Conservation (phyloP, 2,329 filamentous ascomycete species). For the Decorospora gaudefroyi region DNA sequence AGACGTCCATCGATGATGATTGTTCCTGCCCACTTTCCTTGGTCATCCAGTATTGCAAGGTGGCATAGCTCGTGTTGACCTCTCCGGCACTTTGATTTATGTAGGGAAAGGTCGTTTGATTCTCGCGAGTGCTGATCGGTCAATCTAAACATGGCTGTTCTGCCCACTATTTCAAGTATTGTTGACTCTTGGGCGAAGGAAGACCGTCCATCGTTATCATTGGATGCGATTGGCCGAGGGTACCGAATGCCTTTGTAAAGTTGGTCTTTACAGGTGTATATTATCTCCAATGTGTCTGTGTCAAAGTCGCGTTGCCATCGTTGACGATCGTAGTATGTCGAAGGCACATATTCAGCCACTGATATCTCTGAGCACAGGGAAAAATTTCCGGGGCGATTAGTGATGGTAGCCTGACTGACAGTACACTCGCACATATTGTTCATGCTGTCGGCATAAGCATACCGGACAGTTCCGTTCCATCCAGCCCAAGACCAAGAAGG, state of each 20-base stretch:
- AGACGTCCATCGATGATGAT: background rate
- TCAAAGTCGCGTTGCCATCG: background rate
- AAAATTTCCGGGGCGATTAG: background rate
- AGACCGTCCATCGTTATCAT: background rate
- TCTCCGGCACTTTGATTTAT: background rate
- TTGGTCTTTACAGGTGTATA: background rate
- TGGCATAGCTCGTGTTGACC: background rate
- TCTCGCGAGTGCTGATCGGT: background rate
- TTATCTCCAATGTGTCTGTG: background rate
- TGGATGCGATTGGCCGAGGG: background rate
- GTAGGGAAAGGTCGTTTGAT: background rate
- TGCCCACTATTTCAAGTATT: background rate
- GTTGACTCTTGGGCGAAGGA: background rate
- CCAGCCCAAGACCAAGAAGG: slow-evolving; percentile 4
- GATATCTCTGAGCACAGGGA: background rate
- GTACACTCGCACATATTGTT: background rate
- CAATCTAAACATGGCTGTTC: background rate
- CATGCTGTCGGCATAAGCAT: background rate
- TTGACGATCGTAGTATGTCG: background rate
- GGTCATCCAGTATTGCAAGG: background rate
- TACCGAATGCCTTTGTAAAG: background rate
- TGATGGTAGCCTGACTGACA: background rate
- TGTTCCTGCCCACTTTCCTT: background rate
- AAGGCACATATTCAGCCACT: background rate
- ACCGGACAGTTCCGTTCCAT: background rate